Conservation (phyloP, 768 basidiomycete species). For the Hericium erinaceus region DNA sequence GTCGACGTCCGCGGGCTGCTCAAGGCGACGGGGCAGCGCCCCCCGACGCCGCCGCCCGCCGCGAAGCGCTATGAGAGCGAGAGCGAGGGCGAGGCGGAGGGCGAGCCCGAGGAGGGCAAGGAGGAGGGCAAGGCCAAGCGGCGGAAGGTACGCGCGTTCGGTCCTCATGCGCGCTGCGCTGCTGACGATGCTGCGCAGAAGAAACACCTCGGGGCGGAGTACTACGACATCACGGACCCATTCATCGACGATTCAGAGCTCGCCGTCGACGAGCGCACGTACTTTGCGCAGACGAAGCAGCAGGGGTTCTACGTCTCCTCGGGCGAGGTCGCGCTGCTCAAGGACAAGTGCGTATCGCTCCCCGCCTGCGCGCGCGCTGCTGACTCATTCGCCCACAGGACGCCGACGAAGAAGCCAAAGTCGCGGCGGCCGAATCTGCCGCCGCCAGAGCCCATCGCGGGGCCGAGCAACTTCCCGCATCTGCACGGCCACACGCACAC, state of each 20-base stretch:
- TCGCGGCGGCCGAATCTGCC: slow-evolving; percentile 10
- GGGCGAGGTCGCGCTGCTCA: slow-evolving; percentile 80
- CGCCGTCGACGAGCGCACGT: slow-evolving; percentile 82
- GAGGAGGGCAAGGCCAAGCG: slow-evolving; percentile 21
- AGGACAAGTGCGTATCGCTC: slow-evolving; percentile 42
- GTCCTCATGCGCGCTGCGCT: neutral
- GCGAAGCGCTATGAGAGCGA: slow-evolving; percentile 37
- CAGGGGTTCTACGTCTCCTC: slow-evolving; percentile 88
- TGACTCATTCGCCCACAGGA: neutral
- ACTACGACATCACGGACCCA: slow-evolving; percentile 87
- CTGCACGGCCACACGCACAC: slow-evolving; percentile 1
- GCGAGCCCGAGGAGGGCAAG: slow-evolving; percentile 15
- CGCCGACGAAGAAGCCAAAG: slow-evolving; percentile 10
- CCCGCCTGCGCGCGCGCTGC: slow-evolving; percentile 18
- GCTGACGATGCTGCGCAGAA: slow-evolving; percentile 22
- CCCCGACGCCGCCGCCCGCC: slow-evolving; percentile 41
- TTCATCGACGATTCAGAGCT: slow-evolving; percentile 98
- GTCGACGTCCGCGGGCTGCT: slow-evolving; percentile 53
- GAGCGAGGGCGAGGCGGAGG: slow-evolving; percentile 36
- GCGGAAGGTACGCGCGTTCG: slow-evolving; percentile 30
- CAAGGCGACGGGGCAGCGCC: slow-evolving; percentile 57
- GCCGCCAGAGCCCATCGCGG: slow-evolving; percentile 11
- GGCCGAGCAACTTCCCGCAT: slow-evolving; percentile 11
- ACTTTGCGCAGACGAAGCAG: slow-evolving; percentile 86
- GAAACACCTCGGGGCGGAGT: slow-evolving; percentile 52